phyloP scores from a whole-genome alignment of 1,139 yeast genomes.

The Kurtzmaniella quercitrusa region DNA sequence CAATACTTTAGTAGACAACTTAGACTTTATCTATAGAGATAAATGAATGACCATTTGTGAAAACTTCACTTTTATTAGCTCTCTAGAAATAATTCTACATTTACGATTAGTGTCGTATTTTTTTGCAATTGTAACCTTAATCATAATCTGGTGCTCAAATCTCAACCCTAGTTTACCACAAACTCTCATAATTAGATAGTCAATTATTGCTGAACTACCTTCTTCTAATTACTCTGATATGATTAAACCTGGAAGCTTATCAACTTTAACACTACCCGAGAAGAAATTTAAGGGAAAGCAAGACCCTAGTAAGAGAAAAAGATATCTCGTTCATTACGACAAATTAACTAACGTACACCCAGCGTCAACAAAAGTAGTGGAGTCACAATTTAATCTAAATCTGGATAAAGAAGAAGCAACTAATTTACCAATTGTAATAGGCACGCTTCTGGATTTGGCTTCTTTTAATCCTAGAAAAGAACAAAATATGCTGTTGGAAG shows the following conservation, averaged over 20 bases:
- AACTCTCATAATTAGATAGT: too few relatives aligned
- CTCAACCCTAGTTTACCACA: too few relatives aligned
- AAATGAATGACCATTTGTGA: too few relatives aligned
- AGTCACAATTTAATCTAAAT: neutral
- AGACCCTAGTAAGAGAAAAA: neutral
- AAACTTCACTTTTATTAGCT: too few relatives aligned
- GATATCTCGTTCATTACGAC: neutral
- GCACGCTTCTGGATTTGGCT: neutral
- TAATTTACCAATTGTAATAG: neutral
- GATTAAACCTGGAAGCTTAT: neutral
- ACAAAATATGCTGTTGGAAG: constrained; percentile 55
- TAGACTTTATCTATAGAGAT: too few relatives aligned
- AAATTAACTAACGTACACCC: neutral
- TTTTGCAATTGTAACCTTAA: too few relatives aligned
- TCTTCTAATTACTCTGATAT: too few relatives aligned
- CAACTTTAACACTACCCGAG: neutral
- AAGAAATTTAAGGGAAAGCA: neutral
- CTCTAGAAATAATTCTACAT: too few relatives aligned
- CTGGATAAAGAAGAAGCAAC: neutral
- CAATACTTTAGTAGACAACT: too few relatives aligned
- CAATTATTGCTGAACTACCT: too few relatives aligned
- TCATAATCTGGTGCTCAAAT: too few relatives aligned
- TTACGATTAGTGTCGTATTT: too few relatives aligned
- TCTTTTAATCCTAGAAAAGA: constrained; percentile 56
- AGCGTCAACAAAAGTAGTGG: neutral